Conservation (phyloP, 2,329 filamentous ascomycete species). For the Drechslerella coelobrocha region DNA sequence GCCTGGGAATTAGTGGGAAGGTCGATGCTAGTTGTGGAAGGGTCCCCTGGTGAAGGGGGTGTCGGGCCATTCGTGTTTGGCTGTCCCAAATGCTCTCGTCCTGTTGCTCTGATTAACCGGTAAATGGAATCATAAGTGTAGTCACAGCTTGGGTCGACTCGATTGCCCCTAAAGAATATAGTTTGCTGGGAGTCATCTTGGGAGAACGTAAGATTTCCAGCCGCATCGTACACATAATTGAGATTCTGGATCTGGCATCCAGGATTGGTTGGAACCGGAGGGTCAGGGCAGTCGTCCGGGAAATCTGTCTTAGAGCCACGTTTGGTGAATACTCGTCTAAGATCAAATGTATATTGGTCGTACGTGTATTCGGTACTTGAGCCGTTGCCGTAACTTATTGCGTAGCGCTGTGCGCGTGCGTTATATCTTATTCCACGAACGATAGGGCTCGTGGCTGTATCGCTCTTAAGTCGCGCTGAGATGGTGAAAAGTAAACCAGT, state of each 20-base stretch:
- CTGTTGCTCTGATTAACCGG: constrained; percentile 22
- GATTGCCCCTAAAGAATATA: constrained; percentile 52
- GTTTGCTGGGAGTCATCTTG: constrained; percentile 52
- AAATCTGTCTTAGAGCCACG: constrained; percentile 4
- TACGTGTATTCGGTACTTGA: constrained; percentile 17
- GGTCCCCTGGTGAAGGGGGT: neutral
- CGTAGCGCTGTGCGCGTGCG: constrained; percentile 2
- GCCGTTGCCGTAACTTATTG: constrained; percentile 25
- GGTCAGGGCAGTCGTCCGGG: constrained; percentile 11
- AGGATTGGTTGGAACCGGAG: neutral
- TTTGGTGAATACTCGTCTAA: constrained; percentile 1
- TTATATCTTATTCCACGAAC: constrained; percentile 15
- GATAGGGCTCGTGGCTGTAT: neutral
- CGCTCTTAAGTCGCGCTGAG: neutral
- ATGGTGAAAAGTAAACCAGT: neutral
- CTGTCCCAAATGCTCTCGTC: constrained; percentile 23
- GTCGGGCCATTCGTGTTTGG: constrained; percentile 3
- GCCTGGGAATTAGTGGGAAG: constrained; percentile 1
- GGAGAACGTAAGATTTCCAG: constrained; percentile 49
- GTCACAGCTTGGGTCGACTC: constrained; percentile 42
- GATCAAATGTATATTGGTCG: constrained; percentile 4
- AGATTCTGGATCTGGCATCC: constrained; percentile 49
- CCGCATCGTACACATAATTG: constrained; percentile 52
- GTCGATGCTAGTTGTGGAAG: neutral
- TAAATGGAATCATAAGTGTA: constrained; percentile 40